Conservation (phyloP, 2,329 filamentous ascomycete genomes). For the Fusarium floridanum region DNA sequence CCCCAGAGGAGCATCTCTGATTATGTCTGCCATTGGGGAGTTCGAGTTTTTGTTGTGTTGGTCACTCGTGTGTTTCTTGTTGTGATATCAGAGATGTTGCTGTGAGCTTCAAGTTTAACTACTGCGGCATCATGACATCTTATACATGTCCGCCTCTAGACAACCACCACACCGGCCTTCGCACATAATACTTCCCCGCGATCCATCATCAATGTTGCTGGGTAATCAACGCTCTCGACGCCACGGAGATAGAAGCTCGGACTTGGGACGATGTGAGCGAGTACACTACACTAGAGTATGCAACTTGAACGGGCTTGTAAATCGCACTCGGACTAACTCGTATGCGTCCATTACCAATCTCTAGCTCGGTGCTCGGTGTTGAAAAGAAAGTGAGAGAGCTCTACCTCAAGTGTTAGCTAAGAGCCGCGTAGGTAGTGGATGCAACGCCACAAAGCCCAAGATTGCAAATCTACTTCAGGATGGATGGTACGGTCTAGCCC, state of each 20-base stretch:
- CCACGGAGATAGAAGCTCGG: neutral
- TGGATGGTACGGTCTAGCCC: constrained; percentile 27
- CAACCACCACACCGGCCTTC: neutral
- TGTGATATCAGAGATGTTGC: neutral
- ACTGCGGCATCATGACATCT: constrained; percentile 18
- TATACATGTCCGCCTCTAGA: constrained; percentile 24
- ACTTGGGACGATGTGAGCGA: neutral
- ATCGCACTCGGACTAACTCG: constrained; percentile 33
- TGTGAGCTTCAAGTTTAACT: constrained; percentile 6
- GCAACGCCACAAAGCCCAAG: neutral
- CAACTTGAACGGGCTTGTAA: neutral
- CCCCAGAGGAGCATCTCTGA: constrained; percentile 70
- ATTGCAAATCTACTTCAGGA: constrained; percentile 3
- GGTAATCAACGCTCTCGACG: constrained; percentile 13
- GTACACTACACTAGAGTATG: neutral
- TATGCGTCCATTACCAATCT: constrained; percentile 43
- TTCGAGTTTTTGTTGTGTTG: neutral
- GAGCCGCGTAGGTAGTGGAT: neutral
- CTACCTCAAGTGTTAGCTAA: neutral
- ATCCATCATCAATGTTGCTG: constrained; percentile 6
- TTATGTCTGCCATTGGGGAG: constrained; percentile 47
- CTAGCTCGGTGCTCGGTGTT: constrained; percentile 24
- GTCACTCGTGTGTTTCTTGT: neutral
- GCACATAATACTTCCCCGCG: neutral
- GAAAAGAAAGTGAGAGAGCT: neutral